These are phyloP conservation scores for Umbelopsis isabellina DNA, from an alignment of 192 early-diverging fungal genomes.

Conservation along the genomic window DNA sequence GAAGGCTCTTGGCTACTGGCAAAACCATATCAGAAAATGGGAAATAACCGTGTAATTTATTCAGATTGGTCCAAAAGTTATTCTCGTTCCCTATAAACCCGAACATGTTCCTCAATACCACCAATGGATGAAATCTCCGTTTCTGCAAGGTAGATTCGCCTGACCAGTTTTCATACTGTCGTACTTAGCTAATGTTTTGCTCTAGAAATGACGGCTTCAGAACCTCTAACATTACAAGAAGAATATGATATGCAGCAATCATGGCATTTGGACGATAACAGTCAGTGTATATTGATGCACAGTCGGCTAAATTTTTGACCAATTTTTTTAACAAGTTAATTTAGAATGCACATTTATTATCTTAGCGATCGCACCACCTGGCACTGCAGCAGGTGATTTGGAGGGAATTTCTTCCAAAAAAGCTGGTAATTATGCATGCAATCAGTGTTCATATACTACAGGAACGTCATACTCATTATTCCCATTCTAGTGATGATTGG, in stretches of 20 bases:
- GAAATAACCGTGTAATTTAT: neutral
- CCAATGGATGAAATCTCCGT: constrained; percentile 94
- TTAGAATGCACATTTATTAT: constrained; percentile 79
- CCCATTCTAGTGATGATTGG: constrained; percentile 77
- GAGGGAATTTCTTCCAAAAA: neutral
- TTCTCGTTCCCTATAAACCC: constrained; percentile 84
- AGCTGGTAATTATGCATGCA: constrained; percentile 4
- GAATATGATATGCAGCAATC: constrained; percentile 94
- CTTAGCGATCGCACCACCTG: constrained; percentile 33
- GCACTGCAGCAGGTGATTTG: neutral
- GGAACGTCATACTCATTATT: constrained; percentile 23
- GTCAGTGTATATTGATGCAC: constrained; percentile 32
- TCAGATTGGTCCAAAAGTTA: constrained; percentile 62
- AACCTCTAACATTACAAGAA: constrained; percentile 90
- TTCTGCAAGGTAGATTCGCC: constrained; percentile 65
- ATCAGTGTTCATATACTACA: neutral
- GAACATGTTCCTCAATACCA: constrained; percentile 91
- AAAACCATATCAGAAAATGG: neutral
- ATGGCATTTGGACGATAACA: constrained; percentile 86
- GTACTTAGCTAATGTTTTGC: neutral
- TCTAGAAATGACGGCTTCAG: constrained; percentile 92
- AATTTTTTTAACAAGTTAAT: neutral
- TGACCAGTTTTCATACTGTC: neutral
- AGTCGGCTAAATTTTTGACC: neutral
- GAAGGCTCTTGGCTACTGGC: neutral